Percentiles rank a stretch among this genome's conserved stretches.
These are phyloP conservation scores for Leishmania lainsoni DNA, from an alignment of 208 protist species.

Conservation along the genomic window DNA sequence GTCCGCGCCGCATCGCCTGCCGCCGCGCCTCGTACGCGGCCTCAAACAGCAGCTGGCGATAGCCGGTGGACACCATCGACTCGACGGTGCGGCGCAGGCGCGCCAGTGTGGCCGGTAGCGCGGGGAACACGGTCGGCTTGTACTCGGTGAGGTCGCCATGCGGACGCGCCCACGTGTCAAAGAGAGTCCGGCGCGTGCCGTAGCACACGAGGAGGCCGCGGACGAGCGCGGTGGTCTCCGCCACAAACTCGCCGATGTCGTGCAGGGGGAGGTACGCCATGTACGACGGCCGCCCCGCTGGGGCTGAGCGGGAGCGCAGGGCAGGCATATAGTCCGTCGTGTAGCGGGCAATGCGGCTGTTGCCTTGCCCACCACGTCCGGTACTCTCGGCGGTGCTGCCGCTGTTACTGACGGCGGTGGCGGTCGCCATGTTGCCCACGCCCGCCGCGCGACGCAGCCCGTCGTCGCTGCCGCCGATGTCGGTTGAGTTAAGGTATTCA, in stretches of 20 bases:
- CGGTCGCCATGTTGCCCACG: neutral
- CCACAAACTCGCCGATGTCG: conserved; percentile 74
- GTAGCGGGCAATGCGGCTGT: conserved; percentile 17
- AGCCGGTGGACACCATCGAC: conserved; percentile 43
- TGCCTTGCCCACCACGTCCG: neutral
- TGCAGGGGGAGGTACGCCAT: conserved; percentile 84
- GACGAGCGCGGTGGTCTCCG: conserved; percentile 50
- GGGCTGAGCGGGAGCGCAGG: conserved; percentile 22
- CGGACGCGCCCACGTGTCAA: conserved; percentile 42
- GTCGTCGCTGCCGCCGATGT: conserved; percentile 20
- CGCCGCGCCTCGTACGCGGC: conserved; percentile 54
- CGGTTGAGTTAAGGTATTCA: conserved; percentile 35
- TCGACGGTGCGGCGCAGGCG: conserved; percentile 51
- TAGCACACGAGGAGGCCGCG: conserved; percentile 61
- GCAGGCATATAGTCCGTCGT: conserved; percentile 24
- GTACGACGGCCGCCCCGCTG: conserved; percentile 51
- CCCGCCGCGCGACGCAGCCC: conserved; percentile 6
- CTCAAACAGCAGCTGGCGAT: conserved; percentile 65
- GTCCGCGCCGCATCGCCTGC: conserved; percentile 51
- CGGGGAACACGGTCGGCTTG: conserved; percentile 64
- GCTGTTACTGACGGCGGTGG: neutral
- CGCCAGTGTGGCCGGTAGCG: conserved; percentile 69
- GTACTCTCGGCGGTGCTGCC: neutral
- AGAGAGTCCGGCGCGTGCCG: conserved; percentile 60
- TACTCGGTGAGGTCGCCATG: conserved; percentile 79